These are phyloP conservation scores for bread wheat (Triticum aestivum) DNA, from an alignment of 176 grass and related monocot genomes.

Conservation along the genomic window IWGSC_CS_RefSeq_v2.1 NC_057801.1:613154068-613154567, in stretches of 20 bases:
- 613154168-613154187: constrained; percentile 26
- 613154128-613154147: constrained; percentile 59
- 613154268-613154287: constrained; percentile 55
- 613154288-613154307: constrained; percentile 12
- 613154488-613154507: constrained; percentile 50
- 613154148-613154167: constrained; percentile 51
- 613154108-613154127: constrained; percentile 45
- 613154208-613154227: constrained; percentile 37
- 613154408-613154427: constrained; percentile 46
- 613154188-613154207: constrained; percentile 45
- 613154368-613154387: too few species aligned
- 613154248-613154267: constrained; percentile 54
- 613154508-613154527: constrained; percentile 43
- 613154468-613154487: constrained; percentile 37
- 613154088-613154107: neutral
- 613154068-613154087: neutral
- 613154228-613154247: constrained; percentile 49
- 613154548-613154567: constrained; percentile 8
- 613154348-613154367: too few species aligned
- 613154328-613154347: neutral
- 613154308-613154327: neutral
- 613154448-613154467: constrained; percentile 61
- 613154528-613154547: constrained; percentile 25
- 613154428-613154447: constrained; percentile 55
- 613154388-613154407: neutral